Evolutionary conservation across 805 yeast genomes (phyloP).

Genomic region (Spathaspora arborariae): DNA sequence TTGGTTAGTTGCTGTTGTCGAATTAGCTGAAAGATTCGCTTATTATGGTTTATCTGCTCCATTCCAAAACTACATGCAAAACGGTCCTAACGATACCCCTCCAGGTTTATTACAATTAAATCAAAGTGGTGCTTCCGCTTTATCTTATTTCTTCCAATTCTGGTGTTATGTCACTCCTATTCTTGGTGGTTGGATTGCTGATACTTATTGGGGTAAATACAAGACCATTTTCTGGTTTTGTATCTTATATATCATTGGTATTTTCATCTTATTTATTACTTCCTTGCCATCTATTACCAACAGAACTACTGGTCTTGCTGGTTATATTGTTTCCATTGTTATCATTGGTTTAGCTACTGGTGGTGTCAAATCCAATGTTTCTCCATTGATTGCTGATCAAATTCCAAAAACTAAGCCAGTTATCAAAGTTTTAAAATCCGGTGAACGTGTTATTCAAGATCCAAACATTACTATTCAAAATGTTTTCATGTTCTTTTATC

Average conservation of each 20-base stretch:
- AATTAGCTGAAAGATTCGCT: slow-evolving; percentile 77
- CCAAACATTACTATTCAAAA: slow-evolving; percentile 70
- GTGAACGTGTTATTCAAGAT: slow-evolving; percentile 46
- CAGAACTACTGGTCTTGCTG: slow-evolving; percentile 55
- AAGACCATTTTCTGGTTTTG: slow-evolving; percentile 63
- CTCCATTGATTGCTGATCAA: slow-evolving; percentile 70
- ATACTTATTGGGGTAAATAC: slow-evolving; percentile 69
- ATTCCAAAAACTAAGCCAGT: slow-evolving; percentile 38
- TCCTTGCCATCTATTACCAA: slow-evolving; percentile 58
- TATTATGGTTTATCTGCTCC: slow-evolving; percentile 77
- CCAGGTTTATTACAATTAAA: slow-evolving; percentile 56
- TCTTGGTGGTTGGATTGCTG: slow-evolving; percentile 72
- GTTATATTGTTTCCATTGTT: slow-evolving; percentile 53
- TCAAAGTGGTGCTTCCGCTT: slow-evolving; percentile 62
- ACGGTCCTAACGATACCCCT: slow-evolving; percentile 36
- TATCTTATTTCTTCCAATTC: slow-evolving; percentile 72
- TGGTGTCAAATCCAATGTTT: slow-evolving; percentile 73
- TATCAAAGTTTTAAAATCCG: slow-evolving; percentile 34
- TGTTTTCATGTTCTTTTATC: slow-evolving; percentile 71
- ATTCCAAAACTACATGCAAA: slow-evolving; percentile 75
- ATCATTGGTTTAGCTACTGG: slow-evolving; percentile 77
- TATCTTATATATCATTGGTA: slow-evolving; percentile 57
- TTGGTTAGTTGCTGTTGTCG: slow-evolving; percentile 66
- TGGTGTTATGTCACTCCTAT: slow-evolving; percentile 82
- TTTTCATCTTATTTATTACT: slow-evolving; percentile 62